These are phyloP conservation scores for Xylaria multiplex DNA, from an alignment of 2,329 filamentous ascomycete species.

Conservation along the genomic window DNA sequence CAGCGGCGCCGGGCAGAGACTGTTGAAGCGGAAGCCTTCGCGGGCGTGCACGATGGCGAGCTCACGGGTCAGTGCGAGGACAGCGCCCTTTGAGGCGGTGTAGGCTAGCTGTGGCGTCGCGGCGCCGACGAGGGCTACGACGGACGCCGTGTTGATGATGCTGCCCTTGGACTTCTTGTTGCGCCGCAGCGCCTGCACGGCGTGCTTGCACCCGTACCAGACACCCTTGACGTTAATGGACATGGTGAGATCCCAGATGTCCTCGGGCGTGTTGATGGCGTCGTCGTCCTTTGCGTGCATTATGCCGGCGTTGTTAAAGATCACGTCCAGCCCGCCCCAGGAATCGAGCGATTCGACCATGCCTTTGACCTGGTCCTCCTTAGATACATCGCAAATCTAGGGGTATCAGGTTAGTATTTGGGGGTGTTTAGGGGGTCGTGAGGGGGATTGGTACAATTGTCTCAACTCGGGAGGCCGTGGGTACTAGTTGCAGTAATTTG, in stretches of 20 bases:
- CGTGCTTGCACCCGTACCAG: slow-evolving; percentile 96
- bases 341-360: slow-evolving; percentile 79
- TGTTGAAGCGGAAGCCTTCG: slow-evolving; percentile 90
- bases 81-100: slow-evolving; percentile 92
- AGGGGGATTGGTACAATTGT: slow-evolving; percentile 55
- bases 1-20: slow-evolving; percentile 86
- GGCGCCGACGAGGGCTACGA: slow-evolving; percentile 86
- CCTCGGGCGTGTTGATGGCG: slow-evolving; percentile 84
- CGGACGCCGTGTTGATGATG: slow-evolving; percentile 92
- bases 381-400: slow-evolving; percentile 80
- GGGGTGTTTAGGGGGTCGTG: not conserved
- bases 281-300: slow-evolving; percentile 88
- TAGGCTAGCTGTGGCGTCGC: slow-evolving; percentile 92
- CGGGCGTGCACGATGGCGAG: slow-evolving; percentile 91
- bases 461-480: slow-evolving; percentile 68
- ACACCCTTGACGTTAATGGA: slow-evolving; percentile 97
- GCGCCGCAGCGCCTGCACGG: slow-evolving; percentile 81
- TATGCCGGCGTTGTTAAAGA: slow-evolving; percentile 98
- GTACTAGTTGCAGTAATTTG: slow-evolving; percentile 79
- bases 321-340: slow-evolving; percentile 89
- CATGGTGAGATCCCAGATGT: slow-evolving; percentile 93
- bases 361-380: slow-evolving; percentile 80
- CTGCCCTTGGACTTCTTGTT: slow-evolving; percentile 81
- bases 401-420: slow-evolving; percentile 41
- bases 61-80: slow-evolving; percentile 88